Conservation (phyloP, 805 yeast genomes). For the Kregervanrija delftensis region DNA sequence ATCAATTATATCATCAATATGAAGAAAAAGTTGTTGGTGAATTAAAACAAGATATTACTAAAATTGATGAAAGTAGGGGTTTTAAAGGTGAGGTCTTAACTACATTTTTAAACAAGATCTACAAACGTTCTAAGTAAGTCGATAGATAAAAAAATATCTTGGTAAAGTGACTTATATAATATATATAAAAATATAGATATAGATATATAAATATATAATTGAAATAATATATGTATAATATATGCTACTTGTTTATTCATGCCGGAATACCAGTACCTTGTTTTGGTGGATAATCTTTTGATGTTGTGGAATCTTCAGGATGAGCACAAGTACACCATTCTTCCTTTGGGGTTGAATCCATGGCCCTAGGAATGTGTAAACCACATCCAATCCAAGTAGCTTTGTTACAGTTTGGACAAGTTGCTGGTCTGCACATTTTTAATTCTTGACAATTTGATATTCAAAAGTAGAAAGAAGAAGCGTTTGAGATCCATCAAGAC, state of each 20-base stretch:
- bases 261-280: slow-evolving; percentile 27
- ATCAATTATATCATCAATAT: slow-evolving; percentile 64
- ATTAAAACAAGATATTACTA: slow-evolving; percentile 56
- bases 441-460: neutral
- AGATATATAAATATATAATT: neutral
- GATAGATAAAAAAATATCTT: too few species aligned
- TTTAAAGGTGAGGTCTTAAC: slow-evolving; percentile 82
- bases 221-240: neutral
- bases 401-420: slow-evolving; percentile 27
- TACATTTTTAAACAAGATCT: slow-evolving; percentile 80
- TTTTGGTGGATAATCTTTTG: slow-evolving; percentile 30
- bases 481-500: neutral
- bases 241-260: neutral
- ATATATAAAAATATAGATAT: neutral
- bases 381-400: slow-evolving; percentile 42
- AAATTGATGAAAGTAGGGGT: slow-evolving; percentile 86
- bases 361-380: slow-evolving; percentile 33
- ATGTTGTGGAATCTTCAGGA: slow-evolving; percentile 19
- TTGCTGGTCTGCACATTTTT: slow-evolving; percentile 31
- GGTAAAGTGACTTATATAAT: neutral
- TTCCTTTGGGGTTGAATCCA: slow-evolving; percentile 29
- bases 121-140: slow-evolving; percentile 79
- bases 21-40: slow-evolving; percentile 72
- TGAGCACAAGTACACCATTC: slow-evolving; percentile 33
- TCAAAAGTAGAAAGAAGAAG: neutral